These are phyloP conservation scores for Russula ochroleuca DNA, from an alignment of 768 basidiomycete species.

Conservation along the genomic window DNA sequence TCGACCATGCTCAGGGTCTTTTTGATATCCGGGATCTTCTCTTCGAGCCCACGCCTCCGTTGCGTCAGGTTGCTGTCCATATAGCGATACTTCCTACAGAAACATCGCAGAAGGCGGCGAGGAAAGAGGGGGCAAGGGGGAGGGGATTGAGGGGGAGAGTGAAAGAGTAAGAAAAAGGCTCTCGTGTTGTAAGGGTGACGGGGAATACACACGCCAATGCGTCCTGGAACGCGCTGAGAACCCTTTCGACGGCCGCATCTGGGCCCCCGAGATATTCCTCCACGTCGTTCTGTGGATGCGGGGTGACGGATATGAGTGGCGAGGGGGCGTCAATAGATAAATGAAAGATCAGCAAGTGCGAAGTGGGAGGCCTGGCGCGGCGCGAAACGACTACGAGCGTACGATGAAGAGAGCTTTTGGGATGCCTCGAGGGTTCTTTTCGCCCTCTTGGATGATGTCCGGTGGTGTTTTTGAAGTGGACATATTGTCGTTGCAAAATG, in stretches of 20 bases:
- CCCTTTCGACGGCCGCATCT: conserved; percentile 70
- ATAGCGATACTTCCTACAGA: conserved; percentile 88
- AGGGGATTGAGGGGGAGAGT: background rate
- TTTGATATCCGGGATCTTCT: conserved; percentile 94
- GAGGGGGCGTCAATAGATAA: background rate
- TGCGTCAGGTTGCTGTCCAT: conserved; percentile 88
- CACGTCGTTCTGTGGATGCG: conserved; percentile 63
- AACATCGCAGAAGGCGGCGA: background rate
- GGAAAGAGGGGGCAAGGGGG: background rate
- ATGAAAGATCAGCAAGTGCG: background rate
- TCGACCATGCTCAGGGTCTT: conserved; percentile 91
- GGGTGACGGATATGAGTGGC: background rate
- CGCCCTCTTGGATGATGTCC: conserved; percentile 32
- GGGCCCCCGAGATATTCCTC: conserved; percentile 79
- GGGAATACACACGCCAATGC: conserved; percentile 77
- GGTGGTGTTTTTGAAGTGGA: conserved; percentile 21
- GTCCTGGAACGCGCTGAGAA: conserved; percentile 82
- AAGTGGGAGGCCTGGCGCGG: conserved; percentile 2
- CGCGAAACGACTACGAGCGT: conserved; percentile 29
- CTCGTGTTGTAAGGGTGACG: background rate
- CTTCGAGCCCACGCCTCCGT: conserved; percentile 72
- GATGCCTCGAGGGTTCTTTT: conserved; percentile 87
- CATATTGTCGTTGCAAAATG: conserved; percentile 15
- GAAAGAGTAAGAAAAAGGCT: background rate
- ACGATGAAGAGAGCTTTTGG: conserved; percentile 95